Percentiles rank a stretch among this genome's conserved stretches.
Evolutionary conservation across 306 rosid genomes (phyloP).

Genomic region (Alnus rubra): DNA sequence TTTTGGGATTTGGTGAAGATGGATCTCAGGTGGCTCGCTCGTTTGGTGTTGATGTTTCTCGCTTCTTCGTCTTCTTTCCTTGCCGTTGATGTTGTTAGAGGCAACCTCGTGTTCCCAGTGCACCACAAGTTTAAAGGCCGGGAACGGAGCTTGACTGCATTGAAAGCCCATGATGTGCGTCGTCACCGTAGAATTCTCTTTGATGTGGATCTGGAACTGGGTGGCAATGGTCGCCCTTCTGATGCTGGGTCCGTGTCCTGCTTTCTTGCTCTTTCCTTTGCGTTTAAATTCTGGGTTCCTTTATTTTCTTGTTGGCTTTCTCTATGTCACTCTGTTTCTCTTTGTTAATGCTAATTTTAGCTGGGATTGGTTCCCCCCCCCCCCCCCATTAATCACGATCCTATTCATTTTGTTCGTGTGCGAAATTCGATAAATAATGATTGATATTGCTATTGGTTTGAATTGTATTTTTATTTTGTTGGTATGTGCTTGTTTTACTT

Average conservation of each 20-base stretch:
- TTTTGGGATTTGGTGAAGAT: conserved; percentile 8
- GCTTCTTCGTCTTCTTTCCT: conserved; percentile 19
- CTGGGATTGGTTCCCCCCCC: too few relatives aligned
- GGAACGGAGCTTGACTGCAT: conserved; percentile 35
- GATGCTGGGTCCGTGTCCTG: conserved; percentile 56
- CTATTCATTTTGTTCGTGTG: background rate
- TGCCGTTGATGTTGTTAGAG: conserved; percentile 25
- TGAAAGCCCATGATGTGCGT: conserved; percentile 65
- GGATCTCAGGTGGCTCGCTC: conserved; percentile 47
- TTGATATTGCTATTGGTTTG: background rate
- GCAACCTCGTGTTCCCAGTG: conserved; percentile 60
- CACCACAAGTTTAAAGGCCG: conserved; percentile 64
- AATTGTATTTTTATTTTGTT: background rate
- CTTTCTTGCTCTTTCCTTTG: background rate
- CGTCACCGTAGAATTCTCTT: conserved; percentile 76
- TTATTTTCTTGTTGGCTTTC: background rate
- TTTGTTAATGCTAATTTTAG: too few relatives aligned
- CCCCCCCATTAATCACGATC: background rate
- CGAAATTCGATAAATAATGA: background rate
- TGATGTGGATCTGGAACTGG: conserved; percentile 63
- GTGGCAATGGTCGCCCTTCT: conserved; percentile 77
- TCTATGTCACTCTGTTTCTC: background rate
- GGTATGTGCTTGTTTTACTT: background rate
- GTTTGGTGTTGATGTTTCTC: conserved; percentile 16
- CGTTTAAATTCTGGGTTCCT: background rate